A percentile compares a stretch with the other conserved stretches of the same genome.
Conservation (phyloP, 106 monocot genomes). For the Acorus gramineus region DNA sequence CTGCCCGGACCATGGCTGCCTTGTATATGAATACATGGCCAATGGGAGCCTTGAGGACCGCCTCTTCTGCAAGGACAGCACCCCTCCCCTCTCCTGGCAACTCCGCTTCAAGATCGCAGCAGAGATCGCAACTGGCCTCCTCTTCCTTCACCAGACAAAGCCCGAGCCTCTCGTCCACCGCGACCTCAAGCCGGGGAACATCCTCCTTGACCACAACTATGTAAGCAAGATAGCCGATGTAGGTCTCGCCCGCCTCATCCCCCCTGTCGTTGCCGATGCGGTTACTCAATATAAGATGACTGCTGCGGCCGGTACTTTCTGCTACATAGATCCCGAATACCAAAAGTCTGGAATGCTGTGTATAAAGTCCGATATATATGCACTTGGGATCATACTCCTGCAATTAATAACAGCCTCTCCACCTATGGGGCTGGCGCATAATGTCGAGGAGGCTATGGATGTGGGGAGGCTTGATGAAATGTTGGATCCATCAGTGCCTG, state of each 20-base stretch:
- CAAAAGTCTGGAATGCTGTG: conserved; percentile 58
- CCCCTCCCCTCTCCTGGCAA: conserved; percentile 42
- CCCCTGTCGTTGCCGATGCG: conserved; percentile 15
- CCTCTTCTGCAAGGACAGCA: conserved; percentile 24
- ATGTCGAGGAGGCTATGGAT: conserved; percentile 26
- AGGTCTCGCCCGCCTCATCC: conserved; percentile 49
- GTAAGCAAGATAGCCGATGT: conserved; percentile 63
- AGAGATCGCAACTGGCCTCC: conserved; percentile 44
- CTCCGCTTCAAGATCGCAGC: conserved; percentile 54
- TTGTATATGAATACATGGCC: conserved; percentile 59
- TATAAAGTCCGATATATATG: conserved; percentile 52
- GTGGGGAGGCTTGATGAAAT: conserved; percentile 21
- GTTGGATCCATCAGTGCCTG: conserved; percentile 26
- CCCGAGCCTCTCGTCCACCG: conserved; percentile 64
- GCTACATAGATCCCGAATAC: conserved; percentile 73
- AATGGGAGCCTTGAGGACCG: conserved; percentile 67
- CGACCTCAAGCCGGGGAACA: conserved; percentile 61
- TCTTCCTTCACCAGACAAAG: conserved; percentile 57
- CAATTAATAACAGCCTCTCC: conserved; percentile 42
- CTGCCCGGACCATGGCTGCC: conserved; percentile 62
- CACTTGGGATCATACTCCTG: conserved; percentile 52
- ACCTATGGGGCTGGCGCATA: conserved; percentile 46
- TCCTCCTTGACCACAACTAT: conserved; percentile 47
- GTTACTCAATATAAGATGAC: conserved; percentile 43
- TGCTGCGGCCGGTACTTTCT: conserved; percentile 53